phyloP scores from a whole-genome alignment of 1,284 basidiomycete species.

The Phylloboletellus chloephorus region DNA sequence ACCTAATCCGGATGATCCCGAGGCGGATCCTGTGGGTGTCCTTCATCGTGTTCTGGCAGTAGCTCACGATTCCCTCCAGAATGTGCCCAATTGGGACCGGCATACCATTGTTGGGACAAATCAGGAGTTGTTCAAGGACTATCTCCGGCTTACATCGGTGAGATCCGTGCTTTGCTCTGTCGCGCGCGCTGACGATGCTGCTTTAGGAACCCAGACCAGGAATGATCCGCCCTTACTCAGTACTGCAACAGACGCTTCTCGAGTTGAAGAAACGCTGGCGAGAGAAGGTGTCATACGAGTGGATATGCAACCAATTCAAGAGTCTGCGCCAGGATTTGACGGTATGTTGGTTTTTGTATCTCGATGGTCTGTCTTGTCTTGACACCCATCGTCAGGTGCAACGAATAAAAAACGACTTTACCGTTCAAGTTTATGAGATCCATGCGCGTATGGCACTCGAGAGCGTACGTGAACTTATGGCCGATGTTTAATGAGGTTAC shows the following conservation, averaged over 20 bases:
- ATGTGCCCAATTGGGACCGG: conserved; percentile 95
- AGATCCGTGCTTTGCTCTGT: conserved; percentile 24
- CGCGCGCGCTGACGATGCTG: conserved; percentile 11
- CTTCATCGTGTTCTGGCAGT: conserved; percentile 7
- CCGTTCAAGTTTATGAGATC: conserved; percentile 96
- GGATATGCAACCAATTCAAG: conserved; percentile 98
- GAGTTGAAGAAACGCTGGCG: conserved; percentile 90
- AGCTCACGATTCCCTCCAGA: conserved; percentile 44
- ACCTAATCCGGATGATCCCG: conserved; percentile 55
- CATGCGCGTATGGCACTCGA: conserved; percentile 96
- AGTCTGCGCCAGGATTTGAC: conserved; percentile 96
- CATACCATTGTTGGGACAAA: conserved; percentile 92
- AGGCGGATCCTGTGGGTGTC: conserved; percentile 61
- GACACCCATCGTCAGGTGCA: conserved; percentile 69
- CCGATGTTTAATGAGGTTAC: conserved; percentile 11
- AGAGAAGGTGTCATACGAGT: conserved; percentile 79
- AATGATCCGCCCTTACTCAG: conserved; percentile 83
- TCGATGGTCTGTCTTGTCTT: conserved; percentile 17
- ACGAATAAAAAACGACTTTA: conserved; percentile 98
- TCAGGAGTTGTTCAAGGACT: conserved; percentile 90
- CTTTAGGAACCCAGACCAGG: conserved; percentile 88
- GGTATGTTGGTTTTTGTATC: conserved; percentile 54
- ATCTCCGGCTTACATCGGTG: conserved; percentile 90
- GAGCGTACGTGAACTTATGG: conserved; percentile 53
- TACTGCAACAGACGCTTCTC: conserved; percentile 81